Conservation (phyloP, 768 basidiomycete species). For the Suillus americanus region DNA sequence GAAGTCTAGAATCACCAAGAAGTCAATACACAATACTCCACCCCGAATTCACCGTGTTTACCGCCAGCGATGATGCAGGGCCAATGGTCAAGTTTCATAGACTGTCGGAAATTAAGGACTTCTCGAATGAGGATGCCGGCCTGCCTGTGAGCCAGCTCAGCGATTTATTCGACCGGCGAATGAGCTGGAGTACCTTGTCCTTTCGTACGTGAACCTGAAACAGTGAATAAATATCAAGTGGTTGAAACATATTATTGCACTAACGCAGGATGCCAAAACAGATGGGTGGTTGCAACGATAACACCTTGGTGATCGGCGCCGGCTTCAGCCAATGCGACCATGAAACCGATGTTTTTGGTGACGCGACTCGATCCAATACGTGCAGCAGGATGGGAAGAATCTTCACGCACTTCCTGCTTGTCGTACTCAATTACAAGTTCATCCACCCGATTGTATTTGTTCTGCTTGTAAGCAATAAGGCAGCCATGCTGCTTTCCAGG, state of each 20-base stretch:
- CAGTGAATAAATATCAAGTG: not conserved
- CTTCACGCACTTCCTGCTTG: constrained; percentile 48
- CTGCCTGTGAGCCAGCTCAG: constrained; percentile 51
- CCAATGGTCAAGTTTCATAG: constrained; percentile 52
- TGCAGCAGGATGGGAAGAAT: constrained; percentile 29
- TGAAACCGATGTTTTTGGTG: constrained; percentile 79
- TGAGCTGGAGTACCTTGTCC: constrained; percentile 51
- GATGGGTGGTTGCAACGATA: constrained; percentile 84
- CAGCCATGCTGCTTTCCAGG: constrained; percentile 83
- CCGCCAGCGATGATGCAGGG: constrained; percentile 86
- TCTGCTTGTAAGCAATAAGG: constrained; percentile 70
- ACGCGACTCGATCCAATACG: constrained; percentile 59
- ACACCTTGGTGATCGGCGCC: constrained; percentile 49
- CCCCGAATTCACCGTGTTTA: constrained; percentile 25
- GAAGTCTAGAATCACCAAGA: constrained; percentile 59
- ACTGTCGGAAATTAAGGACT: constrained; percentile 52
- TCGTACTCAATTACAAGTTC: constrained; percentile 68
- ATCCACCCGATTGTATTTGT: constrained; percentile 45
- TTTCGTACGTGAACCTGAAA: constrained; percentile 67
- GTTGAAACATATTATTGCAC: constrained; percentile 19
- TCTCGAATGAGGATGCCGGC: constrained; percentile 71
- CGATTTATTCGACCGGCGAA: not conserved
- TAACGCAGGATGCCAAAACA: constrained; percentile 94
- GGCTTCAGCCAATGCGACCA: constrained; percentile 62
- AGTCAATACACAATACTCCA: constrained; percentile 1